These are phyloP conservation scores for Peronospora farinosa DNA, from an alignment of 352 stramenopile species.

Conservation along the genomic window DNA sequence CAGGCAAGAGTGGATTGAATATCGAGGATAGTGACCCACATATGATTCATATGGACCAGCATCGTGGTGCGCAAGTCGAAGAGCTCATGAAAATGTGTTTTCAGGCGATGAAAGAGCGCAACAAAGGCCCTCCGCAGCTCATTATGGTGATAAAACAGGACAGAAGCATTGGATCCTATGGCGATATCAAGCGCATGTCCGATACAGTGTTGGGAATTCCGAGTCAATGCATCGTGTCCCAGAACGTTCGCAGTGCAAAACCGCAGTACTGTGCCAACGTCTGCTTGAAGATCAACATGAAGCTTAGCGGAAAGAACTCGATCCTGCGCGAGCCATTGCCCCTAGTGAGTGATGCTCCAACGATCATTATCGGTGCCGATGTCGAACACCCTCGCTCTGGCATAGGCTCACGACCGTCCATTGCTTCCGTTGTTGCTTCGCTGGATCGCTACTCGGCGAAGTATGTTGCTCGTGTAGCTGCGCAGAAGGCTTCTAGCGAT, in stretches of 20 bases:
- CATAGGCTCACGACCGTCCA: constrained; percentile 54
- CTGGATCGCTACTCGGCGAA: constrained; percentile 57
- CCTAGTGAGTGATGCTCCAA: constrained; percentile 37
- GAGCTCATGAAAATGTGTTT: constrained; percentile 60
- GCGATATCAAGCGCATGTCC: constrained; percentile 68
- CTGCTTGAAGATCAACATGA: constrained; percentile 72
- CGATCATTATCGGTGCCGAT: constrained; percentile 79
- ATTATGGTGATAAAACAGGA: constrained; percentile 58
- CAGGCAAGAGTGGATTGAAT: constrained; percentile 32
- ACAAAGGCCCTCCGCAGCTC: constrained; percentile 35
- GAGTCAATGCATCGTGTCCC: constrained; percentile 60
- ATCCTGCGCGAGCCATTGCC: constrained; percentile 40
- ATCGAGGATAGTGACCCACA: constrained; percentile 36
- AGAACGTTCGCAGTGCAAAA: constrained; percentile 39
- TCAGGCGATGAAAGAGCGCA: constrained; percentile 34
- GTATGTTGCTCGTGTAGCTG: constrained; percentile 55
- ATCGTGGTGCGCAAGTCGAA: constrained; percentile 38
- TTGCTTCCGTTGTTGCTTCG: constrained; percentile 75
- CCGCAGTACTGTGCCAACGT: constrained; percentile 64
- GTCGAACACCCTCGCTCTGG: constrained; percentile 60
- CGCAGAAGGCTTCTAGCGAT: constrained; percentile 43
- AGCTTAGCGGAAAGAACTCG: constrained; percentile 65
- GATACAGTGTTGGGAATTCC: constrained; percentile 62
- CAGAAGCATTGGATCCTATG: constrained; percentile 41
- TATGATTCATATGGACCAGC: constrained; percentile 35